A percentile compares a stretch with the other conserved stretches of the same genome.
Evolutionary conservation across 2,329 filamentous ascomycete genomes (phyloP).

Genomic region (Whalleya microplaca): DNA sequence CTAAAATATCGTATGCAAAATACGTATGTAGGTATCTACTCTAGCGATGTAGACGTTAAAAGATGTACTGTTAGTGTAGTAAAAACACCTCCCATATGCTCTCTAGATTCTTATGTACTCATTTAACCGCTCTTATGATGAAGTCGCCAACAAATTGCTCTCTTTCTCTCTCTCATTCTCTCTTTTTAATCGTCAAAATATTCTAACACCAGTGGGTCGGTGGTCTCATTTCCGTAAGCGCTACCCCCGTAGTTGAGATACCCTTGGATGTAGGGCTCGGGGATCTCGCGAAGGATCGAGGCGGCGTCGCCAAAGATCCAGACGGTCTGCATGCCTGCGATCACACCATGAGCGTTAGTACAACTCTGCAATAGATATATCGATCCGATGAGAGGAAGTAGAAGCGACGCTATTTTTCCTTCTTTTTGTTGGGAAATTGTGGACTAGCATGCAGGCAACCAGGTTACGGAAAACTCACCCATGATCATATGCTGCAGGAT

Average conservation of each 20-base stretch:
- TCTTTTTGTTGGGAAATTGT: too few species aligned
- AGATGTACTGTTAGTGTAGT: background rate
- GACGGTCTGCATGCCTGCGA: slow-evolving; percentile 45
- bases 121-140: background rate
- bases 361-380: too few species aligned
- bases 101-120: background rate
- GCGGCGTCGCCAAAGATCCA: slow-evolving; percentile 46
- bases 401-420: too few species aligned
- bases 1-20: too few species aligned
- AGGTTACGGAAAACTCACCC: too few species aligned
- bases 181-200: slow-evolving; percentile 23
- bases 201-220: slow-evolving; percentile 38
- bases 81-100: background rate
- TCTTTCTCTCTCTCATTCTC: background rate
- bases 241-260: slow-evolving; percentile 50
- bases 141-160: background rate
- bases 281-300: slow-evolving; percentile 41
- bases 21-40: background rate
- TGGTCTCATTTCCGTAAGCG: slow-evolving; percentile 47
- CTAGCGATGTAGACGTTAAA: background rate
- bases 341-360: slow-evolving; percentile 2
- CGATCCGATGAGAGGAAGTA: too few species aligned
- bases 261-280: slow-evolving; percentile 41
- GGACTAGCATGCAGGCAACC: too few species aligned
- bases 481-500: slow-evolving; percentile 62